phyloP scores from a whole-genome alignment of 176 grass and related monocot genomes.

The Zoysia japonica region DNA sequence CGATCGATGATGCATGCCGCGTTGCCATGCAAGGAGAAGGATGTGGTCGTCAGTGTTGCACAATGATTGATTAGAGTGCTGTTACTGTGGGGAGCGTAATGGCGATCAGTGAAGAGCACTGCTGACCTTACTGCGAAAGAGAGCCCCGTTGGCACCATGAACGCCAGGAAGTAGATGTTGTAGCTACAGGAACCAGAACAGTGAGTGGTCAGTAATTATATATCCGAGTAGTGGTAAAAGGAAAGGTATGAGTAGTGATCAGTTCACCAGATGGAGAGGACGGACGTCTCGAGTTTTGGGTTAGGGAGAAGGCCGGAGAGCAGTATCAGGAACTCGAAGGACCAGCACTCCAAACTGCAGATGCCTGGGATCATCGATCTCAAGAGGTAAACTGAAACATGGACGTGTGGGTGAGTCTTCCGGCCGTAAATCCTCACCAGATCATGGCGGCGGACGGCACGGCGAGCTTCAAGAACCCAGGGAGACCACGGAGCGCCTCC shows the following conservation, averaged over 20 bases:
- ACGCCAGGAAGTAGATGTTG: slow-evolving; percentile 27
- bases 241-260: not conserved
- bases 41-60: too few species aligned
- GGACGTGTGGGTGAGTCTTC: too few species aligned
- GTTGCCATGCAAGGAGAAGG: not conserved
- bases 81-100: too few species aligned
- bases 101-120: slow-evolving; percentile 19
- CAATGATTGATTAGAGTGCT: too few species aligned
- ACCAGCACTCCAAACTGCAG: slow-evolving; percentile 44
- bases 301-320: slow-evolving; percentile 38
- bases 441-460: slow-evolving; percentile 41
- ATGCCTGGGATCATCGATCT: too few species aligned
- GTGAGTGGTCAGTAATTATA: not conserved
- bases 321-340: slow-evolving; percentile 39
- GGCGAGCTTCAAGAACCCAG: slow-evolving; percentile 32
- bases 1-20: too few species aligned
- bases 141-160: slow-evolving; percentile 55
- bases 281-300: slow-evolving; percentile 36
- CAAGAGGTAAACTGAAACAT: too few species aligned
- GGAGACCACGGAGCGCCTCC: not conserved
- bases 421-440: slow-evolving; percentile 5
- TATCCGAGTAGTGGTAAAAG: too few species aligned
- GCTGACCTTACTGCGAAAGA: not conserved
- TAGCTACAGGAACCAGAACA: slow-evolving; percentile 21
- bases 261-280: slow-evolving; percentile 24